Conservation (phyloP, 345 rosid species). For the Murraya koenigii region DNA sequence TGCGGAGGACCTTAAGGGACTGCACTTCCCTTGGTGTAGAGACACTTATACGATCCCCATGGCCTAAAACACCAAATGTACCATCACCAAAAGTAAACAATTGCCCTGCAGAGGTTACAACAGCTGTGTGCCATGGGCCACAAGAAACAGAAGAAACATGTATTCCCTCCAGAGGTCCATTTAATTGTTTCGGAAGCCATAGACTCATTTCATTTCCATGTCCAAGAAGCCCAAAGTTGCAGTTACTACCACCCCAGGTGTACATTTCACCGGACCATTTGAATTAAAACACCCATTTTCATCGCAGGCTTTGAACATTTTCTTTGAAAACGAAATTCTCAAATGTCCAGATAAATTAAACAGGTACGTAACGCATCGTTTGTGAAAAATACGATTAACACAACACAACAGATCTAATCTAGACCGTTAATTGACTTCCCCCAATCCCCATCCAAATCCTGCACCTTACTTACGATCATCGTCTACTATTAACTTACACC, state of each 20-base stretch:
- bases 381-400: background rate
- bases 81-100: conserved; percentile 82
- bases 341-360: background rate
- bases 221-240: conserved; percentile 65
- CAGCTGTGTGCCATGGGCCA: conserved; percentile 86
- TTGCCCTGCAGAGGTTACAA: conserved; percentile 75
- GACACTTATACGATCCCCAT: conserved; percentile 57
- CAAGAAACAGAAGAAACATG: conserved; percentile 73
- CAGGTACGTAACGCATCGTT: background rate
- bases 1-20: conserved; percentile 77
- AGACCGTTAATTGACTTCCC: background rate
- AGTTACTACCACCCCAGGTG: conserved; percentile 66
- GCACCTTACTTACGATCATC: background rate
- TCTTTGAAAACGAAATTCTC: background rate
- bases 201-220: conserved; percentile 61
- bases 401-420: background rate
- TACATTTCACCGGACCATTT: conserved; percentile 55
- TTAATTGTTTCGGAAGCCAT: conserved; percentile 69
- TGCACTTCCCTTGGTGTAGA: conserved; percentile 71
- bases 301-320: background rate
- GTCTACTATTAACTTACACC: background rate
- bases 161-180: conserved; percentile 75
- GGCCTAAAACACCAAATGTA: conserved; percentile 76
- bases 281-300: background rate
- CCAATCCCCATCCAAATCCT: too few species aligned